Conservation (phyloP, 2,329 filamentous ascomycete species). For the Acrocalymma vagum region DNA sequence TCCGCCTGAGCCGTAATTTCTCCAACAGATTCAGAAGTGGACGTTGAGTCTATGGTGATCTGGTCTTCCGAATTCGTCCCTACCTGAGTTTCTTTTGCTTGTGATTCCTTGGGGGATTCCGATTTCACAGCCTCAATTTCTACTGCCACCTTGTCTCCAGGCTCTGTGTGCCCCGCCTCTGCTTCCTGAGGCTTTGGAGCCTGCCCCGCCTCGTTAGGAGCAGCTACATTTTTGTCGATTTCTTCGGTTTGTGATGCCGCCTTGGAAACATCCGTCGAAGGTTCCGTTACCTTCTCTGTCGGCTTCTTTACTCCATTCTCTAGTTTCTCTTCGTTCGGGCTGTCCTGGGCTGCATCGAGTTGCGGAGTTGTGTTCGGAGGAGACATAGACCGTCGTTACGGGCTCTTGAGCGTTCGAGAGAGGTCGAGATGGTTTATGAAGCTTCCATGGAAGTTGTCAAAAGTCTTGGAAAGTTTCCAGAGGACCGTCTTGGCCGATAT, state of each 20-base stretch:
- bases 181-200: conserved; percentile 9
- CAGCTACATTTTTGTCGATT: conserved; percentile 5
- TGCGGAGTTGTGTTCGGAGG: conserved; percentile 39
- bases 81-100: conserved; percentile 2
- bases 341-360: conserved; percentile 35
- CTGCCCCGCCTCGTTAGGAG: conserved; percentile 31
- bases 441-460: conserved; percentile 27
- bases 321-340: conserved; percentile 25
- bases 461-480: conserved; percentile 17
- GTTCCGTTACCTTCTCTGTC: conserved; percentile 6
- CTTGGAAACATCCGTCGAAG: conserved; percentile 2
- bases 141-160: conserved; percentile 6
- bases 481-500: conserved; percentile 1
- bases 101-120: neutral
- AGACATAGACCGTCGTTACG: conserved; percentile 46
- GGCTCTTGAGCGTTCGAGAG: conserved; percentile 10
- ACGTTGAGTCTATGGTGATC: neutral
- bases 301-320: conserved; percentile 19
- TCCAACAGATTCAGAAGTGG: conserved; percentile 17
- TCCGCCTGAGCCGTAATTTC: conserved; percentile 29
- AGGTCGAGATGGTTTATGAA: conserved; percentile 13
- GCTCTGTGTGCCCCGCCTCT: conserved; percentile 12
- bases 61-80: neutral
- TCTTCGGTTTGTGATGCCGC: conserved; percentile 1
- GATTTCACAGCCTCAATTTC: conserved; percentile 6